Conservation (phyloP, 345 rosid genomes). For the Brassica carinata region DNA sequence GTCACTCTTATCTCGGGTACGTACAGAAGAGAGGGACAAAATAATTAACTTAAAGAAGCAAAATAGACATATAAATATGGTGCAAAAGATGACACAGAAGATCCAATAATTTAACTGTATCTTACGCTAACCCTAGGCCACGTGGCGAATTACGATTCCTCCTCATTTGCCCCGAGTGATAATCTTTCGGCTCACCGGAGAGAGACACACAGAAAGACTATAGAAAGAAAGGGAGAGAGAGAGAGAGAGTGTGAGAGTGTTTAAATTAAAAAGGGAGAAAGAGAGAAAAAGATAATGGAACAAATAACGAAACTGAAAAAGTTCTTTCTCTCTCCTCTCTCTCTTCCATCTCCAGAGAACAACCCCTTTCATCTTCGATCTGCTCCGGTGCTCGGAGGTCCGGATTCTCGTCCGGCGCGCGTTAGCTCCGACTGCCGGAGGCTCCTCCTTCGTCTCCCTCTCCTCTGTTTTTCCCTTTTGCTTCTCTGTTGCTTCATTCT, state of each 20-base stretch:
- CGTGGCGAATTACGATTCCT: constrained; percentile 43
- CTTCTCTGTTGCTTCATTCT: no score
- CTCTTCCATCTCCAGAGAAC: no score
- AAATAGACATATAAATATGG: constrained; percentile 12
- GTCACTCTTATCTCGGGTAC: neutral
- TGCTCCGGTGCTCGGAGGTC: no score
- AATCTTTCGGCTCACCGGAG: constrained; percentile 38
- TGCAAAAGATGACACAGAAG: constrained; percentile 31
- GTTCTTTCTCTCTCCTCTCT: no score
- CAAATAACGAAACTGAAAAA: no score
- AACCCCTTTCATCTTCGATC: no score
- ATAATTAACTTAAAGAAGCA: neutral
- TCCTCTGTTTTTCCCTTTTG: no score
- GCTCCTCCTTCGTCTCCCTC: no score
- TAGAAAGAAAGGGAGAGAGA: constrained; percentile 32
- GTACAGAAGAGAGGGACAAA: neutral
- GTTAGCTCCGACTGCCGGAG: no score
- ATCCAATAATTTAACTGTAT: constrained; percentile 38
- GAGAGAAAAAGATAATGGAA: constrained; percentile 31
- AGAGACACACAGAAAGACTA: constrained; percentile 24
- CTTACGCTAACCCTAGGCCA: constrained; percentile 48
- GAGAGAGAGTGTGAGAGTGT: constrained; percentile 16
- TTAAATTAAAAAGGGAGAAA: neutral
- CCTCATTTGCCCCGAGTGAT: constrained; percentile 34
- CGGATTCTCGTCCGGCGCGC: no score